These are phyloP conservation scores for Rosa hybrid DNA, from an alignment of 331 rosid genomes.

Conservation along the genomic window DNA sequence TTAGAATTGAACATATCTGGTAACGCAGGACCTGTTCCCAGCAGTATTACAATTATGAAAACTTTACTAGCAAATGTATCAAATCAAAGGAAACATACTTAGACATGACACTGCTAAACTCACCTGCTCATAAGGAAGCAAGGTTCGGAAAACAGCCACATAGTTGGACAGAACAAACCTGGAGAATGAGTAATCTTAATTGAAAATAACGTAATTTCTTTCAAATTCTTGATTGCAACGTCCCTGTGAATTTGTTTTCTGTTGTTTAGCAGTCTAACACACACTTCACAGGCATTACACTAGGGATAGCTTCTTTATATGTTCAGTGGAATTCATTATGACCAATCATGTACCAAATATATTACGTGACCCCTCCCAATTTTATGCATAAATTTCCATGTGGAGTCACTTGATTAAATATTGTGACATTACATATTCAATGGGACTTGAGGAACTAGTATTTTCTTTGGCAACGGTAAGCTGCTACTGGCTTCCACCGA, in stretches of 20 bases:
- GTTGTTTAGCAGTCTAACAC: not conserved
- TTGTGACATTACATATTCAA: not conserved
- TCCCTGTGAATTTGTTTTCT: not conserved
- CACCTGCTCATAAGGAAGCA: conserved; percentile 92
- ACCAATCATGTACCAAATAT: not conserved
- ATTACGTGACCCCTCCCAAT: not conserved
- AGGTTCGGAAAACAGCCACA: conserved; percentile 74
- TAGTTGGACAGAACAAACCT: conserved; percentile 91
- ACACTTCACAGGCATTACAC: not conserved
- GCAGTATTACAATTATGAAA: conserved; percentile 28
- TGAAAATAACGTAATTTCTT: conserved; percentile 13
- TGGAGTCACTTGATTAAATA: not conserved
- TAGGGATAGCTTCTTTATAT: not conserved
- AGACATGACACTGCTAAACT: conserved; percentile 28
- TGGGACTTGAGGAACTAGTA: not conserved
- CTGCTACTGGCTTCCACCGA: too few species aligned
- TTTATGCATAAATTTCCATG: not conserved
- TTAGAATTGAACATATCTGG: conserved; percentile 84
- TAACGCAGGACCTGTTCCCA: conserved; percentile 67
- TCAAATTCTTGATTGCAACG: not conserved
- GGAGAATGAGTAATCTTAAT: conserved; percentile 28
- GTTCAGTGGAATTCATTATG: conserved; percentile 5
- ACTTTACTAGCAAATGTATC: conserved; percentile 20
- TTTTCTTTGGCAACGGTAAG: too few species aligned
- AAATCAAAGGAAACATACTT: conserved; percentile 17